Conservation (phyloP, 129 eudicot species). For the Cynara cardunculus region DNA sequence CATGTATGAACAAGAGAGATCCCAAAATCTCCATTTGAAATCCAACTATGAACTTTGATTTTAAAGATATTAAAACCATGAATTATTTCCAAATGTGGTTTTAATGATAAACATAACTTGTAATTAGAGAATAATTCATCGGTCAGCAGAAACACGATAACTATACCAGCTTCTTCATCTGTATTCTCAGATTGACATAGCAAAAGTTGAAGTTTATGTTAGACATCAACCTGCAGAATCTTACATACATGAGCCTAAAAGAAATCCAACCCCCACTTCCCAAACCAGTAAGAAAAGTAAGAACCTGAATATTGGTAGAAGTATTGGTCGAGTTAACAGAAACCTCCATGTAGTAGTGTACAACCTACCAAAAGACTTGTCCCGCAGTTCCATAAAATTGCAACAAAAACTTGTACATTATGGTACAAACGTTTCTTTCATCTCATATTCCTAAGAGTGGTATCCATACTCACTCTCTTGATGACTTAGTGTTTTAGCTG, state of each 20-base stretch:
- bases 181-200: neutral
- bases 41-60: neutral
- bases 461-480: constrained; percentile 34
- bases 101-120: neutral
- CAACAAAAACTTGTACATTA: constrained; percentile 6
- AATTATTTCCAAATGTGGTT: neutral
- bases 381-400: neutral
- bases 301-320: neutral
- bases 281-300: constrained; percentile 13
- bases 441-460: constrained; percentile 11
- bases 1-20: no score
- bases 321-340: neutral
- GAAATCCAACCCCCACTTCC: neutral
- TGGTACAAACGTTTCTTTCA: constrained; percentile 6
- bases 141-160: no score
- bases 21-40: no score
- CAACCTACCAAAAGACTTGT: constrained; percentile 16
- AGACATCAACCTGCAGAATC: neutral
- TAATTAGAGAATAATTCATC: neutral
- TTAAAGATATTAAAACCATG: neutral
- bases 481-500: constrained; percentile 52
- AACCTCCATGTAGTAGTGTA: neutral
- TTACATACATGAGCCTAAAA: neutral
- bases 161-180: neutral
- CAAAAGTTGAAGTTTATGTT: neutral